Evolutionary conservation across 371 early-diverging fungal species (phyloP).

Genomic region (Batrachochytrium dendrobatidis): DNA sequence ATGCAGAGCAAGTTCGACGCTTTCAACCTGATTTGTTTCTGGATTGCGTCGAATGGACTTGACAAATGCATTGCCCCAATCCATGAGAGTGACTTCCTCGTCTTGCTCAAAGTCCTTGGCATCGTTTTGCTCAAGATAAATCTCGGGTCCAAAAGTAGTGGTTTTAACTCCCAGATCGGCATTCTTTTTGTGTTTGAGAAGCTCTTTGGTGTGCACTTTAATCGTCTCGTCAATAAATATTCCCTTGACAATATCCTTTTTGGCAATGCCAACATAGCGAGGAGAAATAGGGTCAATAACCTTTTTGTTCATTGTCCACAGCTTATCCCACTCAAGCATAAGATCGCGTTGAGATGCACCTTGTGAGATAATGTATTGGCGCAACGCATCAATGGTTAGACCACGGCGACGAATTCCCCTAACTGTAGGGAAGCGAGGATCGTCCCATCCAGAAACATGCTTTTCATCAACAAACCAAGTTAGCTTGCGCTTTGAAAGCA

Average conservation of each 20-base stretch:
- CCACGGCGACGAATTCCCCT: constrained; percentile 98
- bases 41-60: constrained; percentile 42
- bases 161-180: constrained; percentile 83
- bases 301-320: constrained; percentile 99
- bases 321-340: constrained; percentile 98
- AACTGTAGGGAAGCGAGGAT: constrained; percentile 99
- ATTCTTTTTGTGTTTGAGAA: constrained; percentile 94
- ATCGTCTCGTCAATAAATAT: constrained; percentile 51
- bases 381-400: constrained; percentile 96
- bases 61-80: constrained; percentile 98
- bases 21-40: constrained; percentile 22
- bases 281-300: constrained; percentile 94
- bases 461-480: constrained; percentile 94
- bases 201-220: constrained; percentile 52
- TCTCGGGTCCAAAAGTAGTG: constrained; percentile 66
- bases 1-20: constrained; percentile 57
- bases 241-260: constrained; percentile 53
- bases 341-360: constrained; percentile 96
- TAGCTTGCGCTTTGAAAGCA: constrained; percentile 98
- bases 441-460: constrained; percentile 97
- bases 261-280: constrained; percentile 79
- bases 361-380: constrained; percentile 97
- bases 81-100: constrained; percentile 99
- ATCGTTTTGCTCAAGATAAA: constrained; percentile 89
- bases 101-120: constrained; percentile 68